Evolutionary conservation across 148 eudicot species (phyloP).

Genomic region (Cornus florida): DNA sequence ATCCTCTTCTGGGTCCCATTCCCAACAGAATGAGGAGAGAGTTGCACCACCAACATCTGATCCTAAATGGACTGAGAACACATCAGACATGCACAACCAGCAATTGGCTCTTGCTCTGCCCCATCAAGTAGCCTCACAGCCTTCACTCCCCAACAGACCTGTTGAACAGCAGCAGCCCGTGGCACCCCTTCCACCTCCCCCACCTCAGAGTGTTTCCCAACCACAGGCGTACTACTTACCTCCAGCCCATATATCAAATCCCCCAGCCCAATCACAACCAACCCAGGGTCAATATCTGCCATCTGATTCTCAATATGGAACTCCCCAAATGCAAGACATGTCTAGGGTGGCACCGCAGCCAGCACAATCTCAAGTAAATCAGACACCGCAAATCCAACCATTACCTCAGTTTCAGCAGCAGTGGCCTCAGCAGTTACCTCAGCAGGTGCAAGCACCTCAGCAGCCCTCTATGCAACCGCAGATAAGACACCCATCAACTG

Average conservation of each 20-base stretch:
- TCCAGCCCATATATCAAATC: conserved; percentile 29
- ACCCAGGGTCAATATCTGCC: conserved; percentile 56
- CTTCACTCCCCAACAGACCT: conserved; percentile 42
- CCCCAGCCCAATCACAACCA: conserved; percentile 17
- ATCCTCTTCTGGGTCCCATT: conserved; percentile 35
- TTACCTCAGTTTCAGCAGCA: conserved; percentile 69
- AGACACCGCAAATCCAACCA: conserved; percentile 50
- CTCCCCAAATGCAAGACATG: conserved; percentile 38
- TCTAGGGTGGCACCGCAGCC: conserved; percentile 43
- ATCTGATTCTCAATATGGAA: conserved; percentile 48
- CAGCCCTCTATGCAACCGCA: conserved; percentile 52
- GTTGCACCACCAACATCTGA: conserved; percentile 49
- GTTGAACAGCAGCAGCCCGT: conserved; percentile 44
- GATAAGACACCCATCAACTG: conserved; percentile 53
- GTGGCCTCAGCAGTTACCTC: conserved; percentile 62
- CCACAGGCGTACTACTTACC: conserved; percentile 56
- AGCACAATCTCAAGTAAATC: conserved; percentile 57
- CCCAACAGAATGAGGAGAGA: conserved; percentile 57
- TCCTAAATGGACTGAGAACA: conserved; percentile 49
- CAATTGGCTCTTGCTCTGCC: conserved; percentile 82
- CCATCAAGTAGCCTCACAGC: conserved; percentile 54
- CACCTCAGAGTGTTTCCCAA: conserved; percentile 46
- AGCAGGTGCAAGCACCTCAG: conserved; percentile 41
- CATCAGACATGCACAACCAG: conserved; percentile 56
- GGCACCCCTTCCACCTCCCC: conserved; percentile 33